Evolutionary conservation across 2,329 filamentous ascomycete genomes (phyloP).

Genomic region (Penicillium brasilianum): DNA sequence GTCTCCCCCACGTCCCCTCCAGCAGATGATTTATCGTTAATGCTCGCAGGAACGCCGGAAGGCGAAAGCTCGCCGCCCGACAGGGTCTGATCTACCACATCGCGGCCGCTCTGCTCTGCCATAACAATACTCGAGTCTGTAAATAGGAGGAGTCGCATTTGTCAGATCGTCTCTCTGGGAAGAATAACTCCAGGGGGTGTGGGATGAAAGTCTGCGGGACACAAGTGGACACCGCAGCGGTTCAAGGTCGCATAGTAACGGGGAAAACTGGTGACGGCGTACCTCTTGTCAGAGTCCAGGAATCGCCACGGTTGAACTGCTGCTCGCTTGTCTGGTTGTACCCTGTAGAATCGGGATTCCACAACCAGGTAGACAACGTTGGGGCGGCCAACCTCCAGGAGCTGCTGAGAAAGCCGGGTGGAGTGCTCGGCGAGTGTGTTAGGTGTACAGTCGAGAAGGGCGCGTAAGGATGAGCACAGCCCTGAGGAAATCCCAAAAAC

Average conservation of each 20-base stretch:
- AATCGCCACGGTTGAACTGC: conserved; percentile 50
- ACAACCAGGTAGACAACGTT: conserved; percentile 38
- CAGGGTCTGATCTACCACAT: conserved; percentile 74
- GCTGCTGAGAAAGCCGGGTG: conserved; percentile 16
- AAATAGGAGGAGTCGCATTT: conserved; percentile 37
- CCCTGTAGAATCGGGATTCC: conserved; percentile 39
- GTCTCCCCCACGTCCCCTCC: conserved; percentile 53
- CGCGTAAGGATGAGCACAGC: conserved; percentile 30
- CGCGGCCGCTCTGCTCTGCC: conserved; percentile 71
- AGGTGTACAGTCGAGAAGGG: conserved; percentile 31
- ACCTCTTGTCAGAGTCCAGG: conserved; percentile 52
- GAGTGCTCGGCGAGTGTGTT: conserved; percentile 16
- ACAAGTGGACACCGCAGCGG: conserved; percentile 20
- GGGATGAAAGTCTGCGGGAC: conserved; percentile 23
- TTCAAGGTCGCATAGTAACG: conserved; percentile 20
- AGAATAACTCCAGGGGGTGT: conserved; percentile 19
- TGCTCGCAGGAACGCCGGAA: conserved; percentile 69
- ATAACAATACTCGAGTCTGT: conserved; percentile 67
- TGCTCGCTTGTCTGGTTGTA: conserved; percentile 41
- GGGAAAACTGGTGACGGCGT: conserved; percentile 30
- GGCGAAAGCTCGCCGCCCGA: conserved; percentile 67
- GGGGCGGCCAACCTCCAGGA: conserved; percentile 33
- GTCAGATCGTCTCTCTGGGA: conserved; percentile 35
- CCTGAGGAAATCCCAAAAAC: conserved; percentile 33
- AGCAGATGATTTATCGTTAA: conserved; percentile 59